Base-by-base conservation (phyloP, 2,329 filamentous ascomycete genomes). In the Aspergillus persii region DNA sequence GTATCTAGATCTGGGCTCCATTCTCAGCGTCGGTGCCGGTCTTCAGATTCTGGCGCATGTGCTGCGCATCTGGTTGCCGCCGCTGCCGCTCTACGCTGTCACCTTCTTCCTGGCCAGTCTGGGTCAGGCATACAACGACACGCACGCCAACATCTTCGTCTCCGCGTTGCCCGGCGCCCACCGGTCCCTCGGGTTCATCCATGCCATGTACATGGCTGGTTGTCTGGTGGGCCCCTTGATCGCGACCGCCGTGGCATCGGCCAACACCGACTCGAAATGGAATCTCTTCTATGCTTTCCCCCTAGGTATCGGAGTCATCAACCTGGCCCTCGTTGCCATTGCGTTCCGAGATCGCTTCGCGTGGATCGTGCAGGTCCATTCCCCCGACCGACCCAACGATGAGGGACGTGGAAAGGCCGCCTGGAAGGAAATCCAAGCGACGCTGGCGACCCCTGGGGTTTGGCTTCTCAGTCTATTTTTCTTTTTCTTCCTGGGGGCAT, bases 121-220 rank as follows among this genome's bases (percentile, higher is more conserved):
- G 0, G 86, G 86, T 0, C 85, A 87, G 68, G 86, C 83, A 0
- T 87, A 83, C 57, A 84, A 89, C 60, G 87, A 89, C 63, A 82
- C 86, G 0, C 84, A 87, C 26, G 81, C 83, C 1, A 89, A 89
- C 58, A 84, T 84, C 0, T 89, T 85, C 58, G 85, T 87, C 0
- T 79, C 82, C 0, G 76, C 79, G 0, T 69, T 81, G 0, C 78
- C 78, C 8, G 77, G 76, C 15, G 81, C 84, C 0, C 84, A 89
- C 66, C 75, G 84, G 3, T 88, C 84, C 82, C 75, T 89, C 0
- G 83, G 84, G 0, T 83, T 88, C 56, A 86, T 89, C 15, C 86
- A 89, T 62, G 86, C 85, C 8, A 85, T 84, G 79, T 89, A 86
- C 64, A 78, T 76, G 53, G 70, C 81, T 0, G 86, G 86, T 0